Evolutionary conservation across 2,329 filamentous ascomycete species (phyloP).

Genomic region (Cryphonectria japonica): DNA sequence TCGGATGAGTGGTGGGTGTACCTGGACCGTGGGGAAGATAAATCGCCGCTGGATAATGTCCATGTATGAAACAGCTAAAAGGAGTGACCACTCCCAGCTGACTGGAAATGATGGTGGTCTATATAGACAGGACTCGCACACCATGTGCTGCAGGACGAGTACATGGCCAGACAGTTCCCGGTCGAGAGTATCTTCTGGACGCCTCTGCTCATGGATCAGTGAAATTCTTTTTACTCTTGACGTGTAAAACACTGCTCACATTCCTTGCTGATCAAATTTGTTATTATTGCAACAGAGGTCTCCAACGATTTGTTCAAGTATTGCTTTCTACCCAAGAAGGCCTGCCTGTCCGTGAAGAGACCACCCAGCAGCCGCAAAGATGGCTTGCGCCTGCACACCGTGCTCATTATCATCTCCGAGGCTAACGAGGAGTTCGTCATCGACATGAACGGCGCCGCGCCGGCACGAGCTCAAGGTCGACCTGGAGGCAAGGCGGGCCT

Average conservation of each 20-base stretch:
- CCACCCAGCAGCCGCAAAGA: not conserved
- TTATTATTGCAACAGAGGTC: not conserved
- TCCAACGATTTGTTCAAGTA: not conserved
- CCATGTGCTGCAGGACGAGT: not conserved
- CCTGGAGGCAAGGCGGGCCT: not conserved
- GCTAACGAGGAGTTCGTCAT: slow-evolving; percentile 4
- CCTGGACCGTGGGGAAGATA: not conserved
- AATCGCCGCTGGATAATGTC: not conserved
- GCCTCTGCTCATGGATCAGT: not conserved
- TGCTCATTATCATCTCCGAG: not conserved
- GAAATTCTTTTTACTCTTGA: no score
- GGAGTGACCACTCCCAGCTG: no score
- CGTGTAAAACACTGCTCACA: no score
- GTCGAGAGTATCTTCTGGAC: not conserved
- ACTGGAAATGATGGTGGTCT: no score
- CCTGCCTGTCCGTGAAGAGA: not conserved
- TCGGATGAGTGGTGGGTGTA: not conserved
- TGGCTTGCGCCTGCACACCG: not conserved
- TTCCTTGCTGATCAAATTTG: not conserved
- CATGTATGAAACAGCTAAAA: no score
- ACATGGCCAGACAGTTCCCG: not conserved
- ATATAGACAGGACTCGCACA: no score
- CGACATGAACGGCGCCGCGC: not conserved
- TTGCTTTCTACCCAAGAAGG: not conserved
- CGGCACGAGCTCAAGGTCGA: not conserved